These are phyloP conservation scores for Platanthera guangdongensis DNA, from an alignment of 106 monocot genomes.

Conservation along the genomic window DNA sequence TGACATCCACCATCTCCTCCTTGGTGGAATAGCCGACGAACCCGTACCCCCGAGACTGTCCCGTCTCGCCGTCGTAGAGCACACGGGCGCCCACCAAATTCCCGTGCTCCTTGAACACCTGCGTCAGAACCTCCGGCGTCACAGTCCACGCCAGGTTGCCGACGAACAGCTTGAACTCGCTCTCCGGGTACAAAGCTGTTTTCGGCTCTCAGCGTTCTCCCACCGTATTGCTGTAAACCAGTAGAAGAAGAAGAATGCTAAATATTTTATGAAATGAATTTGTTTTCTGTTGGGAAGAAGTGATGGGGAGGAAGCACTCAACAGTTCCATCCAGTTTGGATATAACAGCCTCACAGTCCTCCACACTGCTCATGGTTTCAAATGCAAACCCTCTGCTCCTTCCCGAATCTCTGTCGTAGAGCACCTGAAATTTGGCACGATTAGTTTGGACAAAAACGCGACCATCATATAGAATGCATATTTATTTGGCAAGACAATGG, in stretches of 20 bases:
- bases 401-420: conserved; percentile 75
- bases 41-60: conserved; percentile 75
- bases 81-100: conserved; percentile 77
- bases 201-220: conserved; percentile 53
- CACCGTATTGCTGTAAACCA: conserved; percentile 56
- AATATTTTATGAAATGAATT: background rate
- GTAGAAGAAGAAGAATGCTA: background rate
- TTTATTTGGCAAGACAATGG: no score
- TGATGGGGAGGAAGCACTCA: background rate
- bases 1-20: conserved; percentile 81
- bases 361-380: conserved; percentile 66
- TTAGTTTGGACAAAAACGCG: no score
- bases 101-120: conserved; percentile 56
- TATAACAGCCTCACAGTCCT: conserved; percentile 78
- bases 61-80: conserved; percentile 80
- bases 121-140: conserved; percentile 51
- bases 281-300: background rate
- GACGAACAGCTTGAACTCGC: conserved; percentile 84
- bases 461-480: no score
- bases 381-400: conserved; percentile 95
- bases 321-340: conserved; percentile 81
- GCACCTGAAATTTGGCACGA: conserved; percentile 31
- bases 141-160: conserved; percentile 91
- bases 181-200: conserved; percentile 68
- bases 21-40: conserved; percentile 77